Conservation (phyloP, 2,329 filamentous ascomycete genomes). For the Teratosphaeria nubilosa region DNA sequence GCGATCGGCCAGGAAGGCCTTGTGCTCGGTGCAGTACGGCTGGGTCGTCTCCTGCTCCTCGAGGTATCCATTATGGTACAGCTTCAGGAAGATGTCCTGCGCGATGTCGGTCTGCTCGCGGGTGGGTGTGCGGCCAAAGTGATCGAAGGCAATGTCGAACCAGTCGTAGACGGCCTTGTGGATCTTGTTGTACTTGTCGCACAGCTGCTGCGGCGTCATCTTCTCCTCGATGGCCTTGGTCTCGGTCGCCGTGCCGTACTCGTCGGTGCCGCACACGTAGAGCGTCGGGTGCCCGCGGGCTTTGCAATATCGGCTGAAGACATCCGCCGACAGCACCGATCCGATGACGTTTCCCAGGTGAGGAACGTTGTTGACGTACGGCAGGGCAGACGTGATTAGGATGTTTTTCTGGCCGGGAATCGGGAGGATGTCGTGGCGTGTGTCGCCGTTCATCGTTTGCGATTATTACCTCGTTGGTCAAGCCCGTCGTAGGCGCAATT, state of each 20-base stretch:
- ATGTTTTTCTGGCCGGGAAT: constrained; percentile 63
- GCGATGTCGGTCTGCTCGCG: constrained; percentile 83
- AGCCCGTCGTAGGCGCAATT: neutral
- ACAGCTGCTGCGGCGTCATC: constrained; percentile 71
- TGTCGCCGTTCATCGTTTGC: constrained; percentile 4
- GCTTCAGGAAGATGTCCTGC: constrained; percentile 77
- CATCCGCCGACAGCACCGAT: constrained; percentile 78
- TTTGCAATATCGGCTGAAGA: constrained; percentile 65
- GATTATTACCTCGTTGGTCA: neutral
- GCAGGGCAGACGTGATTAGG: constrained; percentile 82
- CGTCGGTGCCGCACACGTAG: constrained; percentile 80
- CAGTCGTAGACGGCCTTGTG: constrained; percentile 90
- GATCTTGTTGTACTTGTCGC: constrained; percentile 83
- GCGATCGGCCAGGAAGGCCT: constrained; percentile 68
- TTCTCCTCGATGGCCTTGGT: constrained; percentile 89
- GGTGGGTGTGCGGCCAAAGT: constrained; percentile 89
- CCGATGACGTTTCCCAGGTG: constrained; percentile 86
- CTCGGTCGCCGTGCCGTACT: constrained; percentile 93
- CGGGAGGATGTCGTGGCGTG: constrained; percentile 33
- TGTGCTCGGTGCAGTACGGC: constrained; percentile 65
- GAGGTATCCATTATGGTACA: constrained; percentile 81
- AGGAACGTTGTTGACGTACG: constrained; percentile 66
- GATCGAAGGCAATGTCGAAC: constrained; percentile 92
- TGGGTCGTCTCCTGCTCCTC: constrained; percentile 81
- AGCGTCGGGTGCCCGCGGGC: constrained; percentile 69